These are phyloP conservation scores for Ciborinia camelliae DNA, from an alignment of 2,329 filamentous ascomycete species.

Conservation along the genomic window DNA sequence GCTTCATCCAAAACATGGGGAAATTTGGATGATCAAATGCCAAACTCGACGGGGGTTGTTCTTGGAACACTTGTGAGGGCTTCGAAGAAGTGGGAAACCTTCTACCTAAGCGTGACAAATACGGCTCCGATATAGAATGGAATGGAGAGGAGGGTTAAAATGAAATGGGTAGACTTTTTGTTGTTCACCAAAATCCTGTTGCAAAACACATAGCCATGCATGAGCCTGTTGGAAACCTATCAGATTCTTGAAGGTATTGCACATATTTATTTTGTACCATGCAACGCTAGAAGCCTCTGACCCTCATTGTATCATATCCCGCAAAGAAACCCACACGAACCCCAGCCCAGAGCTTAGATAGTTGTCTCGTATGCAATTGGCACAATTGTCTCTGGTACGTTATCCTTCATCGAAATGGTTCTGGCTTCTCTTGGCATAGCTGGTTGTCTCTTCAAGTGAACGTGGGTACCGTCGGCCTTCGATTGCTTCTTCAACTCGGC, in stretches of 20 bases:
- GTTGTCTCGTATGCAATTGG: constrained; percentile 97
- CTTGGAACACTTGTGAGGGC: constrained; percentile 35
- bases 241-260: constrained; percentile 35
- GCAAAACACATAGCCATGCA: constrained; percentile 8
- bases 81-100: constrained; percentile 30
- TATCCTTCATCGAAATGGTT: constrained; percentile 76
- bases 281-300: constrained; percentile 35
- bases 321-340: constrained; percentile 37
- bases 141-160: no score
- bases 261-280: constrained; percentile 35
- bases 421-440: constrained; percentile 73
- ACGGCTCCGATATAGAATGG: constrained; percentile 26
- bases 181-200: constrained; percentile 1
- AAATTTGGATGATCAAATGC: constrained; percentile 4
- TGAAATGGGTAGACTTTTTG: no score
- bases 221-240: constrained; percentile 19
- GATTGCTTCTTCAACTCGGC: constrained; percentile 88
- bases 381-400: constrained; percentile 85
- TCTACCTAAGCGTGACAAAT: constrained; percentile 35
- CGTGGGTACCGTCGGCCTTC: constrained; percentile 80
- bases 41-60: constrained; percentile 21
- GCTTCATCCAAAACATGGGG: constrained; percentile 9
- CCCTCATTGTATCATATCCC: constrained; percentile 32
- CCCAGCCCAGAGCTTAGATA: constrained; percentile 60
- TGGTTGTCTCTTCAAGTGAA: constrained; percentile 92